Base-by-base conservation (phyloP, 352 stramenopile genomes). In the Plasmopara viticola region DNA sequence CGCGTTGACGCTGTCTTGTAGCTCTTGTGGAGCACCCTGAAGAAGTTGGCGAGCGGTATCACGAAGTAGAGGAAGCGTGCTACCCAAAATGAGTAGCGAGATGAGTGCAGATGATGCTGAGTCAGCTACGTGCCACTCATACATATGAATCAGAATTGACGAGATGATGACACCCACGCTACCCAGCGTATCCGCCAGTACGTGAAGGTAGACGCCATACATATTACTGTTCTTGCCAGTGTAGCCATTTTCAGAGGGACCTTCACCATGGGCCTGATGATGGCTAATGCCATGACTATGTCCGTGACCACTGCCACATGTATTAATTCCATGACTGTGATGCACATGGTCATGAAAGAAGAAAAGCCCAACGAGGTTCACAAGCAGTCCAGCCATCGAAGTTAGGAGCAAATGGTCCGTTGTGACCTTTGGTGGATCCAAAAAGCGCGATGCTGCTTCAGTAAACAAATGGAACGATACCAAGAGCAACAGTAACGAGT, bases 301-400 rank as follows among this genome's bases (percentile, higher is more conserved):
- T 6, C 68, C 66, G 33, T 94, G 80, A 8, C 61, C 63, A 55
- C 58, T 48, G 30, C 62, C 56, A 30, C 64, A 66, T 33, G 60
- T 47, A 17, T 64, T 63, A 10, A 50, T 64, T n/a, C 50, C 64
- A 47, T 87, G 70, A 28, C 67, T 75, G 49, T 90, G 75, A 8
- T 96, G 86, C 0, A 90, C 78, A 13, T 90, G 73, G 12, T 95
- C 87, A 48, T 96, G 87, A 44, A 96, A 96, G 68, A 90, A 96
- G 18, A 94, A 73, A 9, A 96, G 69, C 0, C 87, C 87, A 9
- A 96, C 68, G 12, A 95, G 69, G 53, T 96, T 96, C 25, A 96
- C 78, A 31, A 76, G 31, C 13, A 96, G 55, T 5, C 87, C 87
- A 53, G 75, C 72, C 4, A 84, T 78, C 6, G 85, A 95, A 31